A percentile compares a stretch with the other conserved stretches of the same genome.
Evolutionary conservation across 169 alveolate genomes (phyloP).

Genomic region (Amoebophrya sp.): DNA sequence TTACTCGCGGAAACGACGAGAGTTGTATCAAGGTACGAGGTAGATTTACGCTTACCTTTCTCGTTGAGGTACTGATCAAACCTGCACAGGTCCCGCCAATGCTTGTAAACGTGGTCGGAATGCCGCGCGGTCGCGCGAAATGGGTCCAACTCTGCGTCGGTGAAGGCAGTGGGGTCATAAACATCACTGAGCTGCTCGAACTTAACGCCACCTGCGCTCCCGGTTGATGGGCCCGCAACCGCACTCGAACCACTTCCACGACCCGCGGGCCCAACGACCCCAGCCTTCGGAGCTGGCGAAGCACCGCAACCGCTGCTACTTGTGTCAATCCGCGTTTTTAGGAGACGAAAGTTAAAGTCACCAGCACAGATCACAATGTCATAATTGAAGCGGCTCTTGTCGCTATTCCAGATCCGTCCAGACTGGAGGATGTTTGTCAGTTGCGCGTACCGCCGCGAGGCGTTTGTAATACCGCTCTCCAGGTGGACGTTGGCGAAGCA

Average conservation of each 20-base stretch:
- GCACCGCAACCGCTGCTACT: too few relatives aligned
- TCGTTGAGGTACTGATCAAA: conserved; percentile 18
- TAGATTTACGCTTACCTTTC: too few relatives aligned
- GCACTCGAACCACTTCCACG: too few relatives aligned
- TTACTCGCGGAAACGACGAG: too few relatives aligned
- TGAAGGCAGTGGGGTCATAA: neutral
- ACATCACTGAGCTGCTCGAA: neutral
- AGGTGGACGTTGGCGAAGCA: conserved; percentile 19
- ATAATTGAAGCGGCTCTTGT: neutral
- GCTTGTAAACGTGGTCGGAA: neutral
- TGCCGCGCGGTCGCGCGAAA: neutral
- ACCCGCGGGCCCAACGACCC: too few relatives aligned
- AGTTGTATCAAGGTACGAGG: too few relatives aligned
- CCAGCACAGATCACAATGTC: neutral
- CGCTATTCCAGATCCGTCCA: neutral
- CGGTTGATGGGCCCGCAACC: too few relatives aligned
- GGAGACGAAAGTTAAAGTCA: neutral
- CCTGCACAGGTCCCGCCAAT: neutral
- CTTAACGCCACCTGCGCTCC: too few relatives aligned
- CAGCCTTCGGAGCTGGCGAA: too few relatives aligned
- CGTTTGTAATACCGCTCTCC: neutral
- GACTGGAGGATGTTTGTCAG: neutral
- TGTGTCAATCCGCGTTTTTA: too few relatives aligned
- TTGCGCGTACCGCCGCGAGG: neutral
- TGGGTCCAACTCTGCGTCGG: neutral